Evolutionary conservation across 2,329 filamentous ascomycete genomes (phyloP).

Genomic region (Fusarium zealandicum): DNA sequence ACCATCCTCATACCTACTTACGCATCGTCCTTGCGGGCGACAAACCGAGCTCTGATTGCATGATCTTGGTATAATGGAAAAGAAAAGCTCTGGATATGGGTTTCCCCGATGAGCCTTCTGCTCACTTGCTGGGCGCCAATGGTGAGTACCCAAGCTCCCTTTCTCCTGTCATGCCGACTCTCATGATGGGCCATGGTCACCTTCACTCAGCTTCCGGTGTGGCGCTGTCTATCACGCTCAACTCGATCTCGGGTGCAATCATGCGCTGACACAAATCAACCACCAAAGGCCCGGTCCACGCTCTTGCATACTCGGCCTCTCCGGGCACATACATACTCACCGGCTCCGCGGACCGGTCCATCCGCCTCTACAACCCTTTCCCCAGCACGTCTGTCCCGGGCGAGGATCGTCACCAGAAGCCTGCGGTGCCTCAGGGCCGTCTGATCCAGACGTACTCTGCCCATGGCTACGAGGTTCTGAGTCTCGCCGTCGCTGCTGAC

Average conservation of each 20-base stretch:
- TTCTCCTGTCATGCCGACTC: neutral
- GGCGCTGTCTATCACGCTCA: conserved; percentile 11
- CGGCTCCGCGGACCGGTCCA: conserved; percentile 82
- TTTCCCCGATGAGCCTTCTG: conserved; percentile 58
- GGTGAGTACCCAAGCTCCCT: conserved; percentile 56
- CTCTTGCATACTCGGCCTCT: conserved; percentile 74
- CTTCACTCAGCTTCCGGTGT: conserved; percentile 25
- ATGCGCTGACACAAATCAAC: conserved; percentile 23
- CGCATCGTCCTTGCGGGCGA: neutral
- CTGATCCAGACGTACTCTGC: conserved; percentile 89
- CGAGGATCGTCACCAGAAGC: conserved; percentile 38
- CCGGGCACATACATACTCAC: conserved; percentile 82
- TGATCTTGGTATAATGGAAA: conserved; percentile 33
- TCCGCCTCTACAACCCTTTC: conserved; percentile 85
- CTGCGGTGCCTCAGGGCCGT: conserved; percentile 54
- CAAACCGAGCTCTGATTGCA: neutral
- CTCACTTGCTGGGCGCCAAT: conserved; percentile 65
- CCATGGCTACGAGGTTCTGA: conserved; percentile 92
- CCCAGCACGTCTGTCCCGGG: conserved; percentile 53
- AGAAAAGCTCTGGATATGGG: conserved; percentile 46
- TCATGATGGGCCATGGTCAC: neutral
- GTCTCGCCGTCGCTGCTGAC: conserved; percentile 74
- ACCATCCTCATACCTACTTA: neutral
- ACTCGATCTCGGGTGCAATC: conserved; percentile 12
- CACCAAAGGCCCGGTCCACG: conserved; percentile 70